Evolutionary conservation across 225 moss, liverwort and hornwort genomes (phyloP).

Genomic region (Antitrichia curtipendula): DNA sequence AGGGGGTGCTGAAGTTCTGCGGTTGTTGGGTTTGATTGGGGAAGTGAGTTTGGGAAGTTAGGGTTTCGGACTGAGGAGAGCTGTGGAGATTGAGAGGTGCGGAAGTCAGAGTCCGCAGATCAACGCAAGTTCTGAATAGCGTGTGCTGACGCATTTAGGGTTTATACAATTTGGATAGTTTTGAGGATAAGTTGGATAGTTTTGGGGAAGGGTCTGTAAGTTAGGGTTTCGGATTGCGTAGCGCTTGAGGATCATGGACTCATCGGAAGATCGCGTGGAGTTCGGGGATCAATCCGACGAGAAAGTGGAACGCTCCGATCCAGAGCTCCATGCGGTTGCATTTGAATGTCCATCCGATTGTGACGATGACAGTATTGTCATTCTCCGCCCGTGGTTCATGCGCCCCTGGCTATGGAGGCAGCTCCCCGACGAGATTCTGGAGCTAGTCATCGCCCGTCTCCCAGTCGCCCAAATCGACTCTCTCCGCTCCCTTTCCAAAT

Average conservation of each 20-base stretch:
- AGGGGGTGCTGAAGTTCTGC: neutral
- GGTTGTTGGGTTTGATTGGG: neutral
- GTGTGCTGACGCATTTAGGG: neutral
- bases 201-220: neutral
- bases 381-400: constrained; percentile 22
- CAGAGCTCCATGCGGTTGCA: neutral
- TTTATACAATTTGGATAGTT: neutral
- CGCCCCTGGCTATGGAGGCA: constrained; percentile 17
- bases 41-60: neutral
- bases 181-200: neutral
- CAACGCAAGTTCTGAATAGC: neutral
- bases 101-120: neutral
- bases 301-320: neutral
- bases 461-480: constrained; percentile 10
- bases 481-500: constrained; percentile 8
- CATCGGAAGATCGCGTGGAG: neutral
- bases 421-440: constrained; percentile 20
- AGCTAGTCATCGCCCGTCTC: constrained; percentile 24
- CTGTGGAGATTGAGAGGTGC: neutral
- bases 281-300: neutral
- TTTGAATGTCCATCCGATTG: constrained; percentile 3
- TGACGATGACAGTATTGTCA: neutral
- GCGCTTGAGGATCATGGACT: neutral
- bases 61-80: neutral
- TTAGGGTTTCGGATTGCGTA: neutral